A percentile compares a stretch with the other conserved stretches of the same genome.
These are phyloP conservation scores for Tuber umbilicatum DNA, from an alignment of 495 filamentous ascomycete species.

Conservation along the genomic window DNA sequence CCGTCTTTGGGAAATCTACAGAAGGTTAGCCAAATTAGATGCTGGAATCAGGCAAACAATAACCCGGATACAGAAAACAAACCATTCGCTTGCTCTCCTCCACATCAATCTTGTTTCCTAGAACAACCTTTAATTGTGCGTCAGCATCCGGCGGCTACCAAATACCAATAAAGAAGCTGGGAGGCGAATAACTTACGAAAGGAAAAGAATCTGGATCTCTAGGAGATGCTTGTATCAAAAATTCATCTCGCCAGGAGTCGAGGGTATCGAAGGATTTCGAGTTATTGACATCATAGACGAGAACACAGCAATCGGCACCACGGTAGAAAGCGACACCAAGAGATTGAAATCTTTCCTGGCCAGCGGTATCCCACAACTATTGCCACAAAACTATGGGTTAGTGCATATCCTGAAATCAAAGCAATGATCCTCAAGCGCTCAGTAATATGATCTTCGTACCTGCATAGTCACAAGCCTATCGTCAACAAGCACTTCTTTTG, in stretches of 20 bases:
- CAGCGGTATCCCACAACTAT: conserved; percentile 96
- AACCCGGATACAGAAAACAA: conserved; percentile 30
- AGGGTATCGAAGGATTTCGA: conserved; percentile 97
- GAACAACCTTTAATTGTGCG: conserved; percentile 58
- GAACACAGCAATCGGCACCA: conserved; percentile 95
- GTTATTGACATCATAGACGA: conserved; percentile 99
- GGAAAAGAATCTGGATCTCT: conserved; percentile 96
- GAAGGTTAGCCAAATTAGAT: conserved; percentile 12
- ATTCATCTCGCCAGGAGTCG: conserved; percentile 98
- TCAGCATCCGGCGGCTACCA: conserved; percentile 9
- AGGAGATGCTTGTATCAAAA: conserved; percentile 93
- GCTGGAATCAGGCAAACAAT: conserved; percentile 13
- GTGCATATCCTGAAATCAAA: conserved; percentile 10
- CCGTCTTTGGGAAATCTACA: conserved; percentile 80
- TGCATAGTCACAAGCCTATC: conserved; percentile 98
- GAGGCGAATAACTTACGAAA: conserved; percentile 60
- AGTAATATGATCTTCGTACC: conserved; percentile 50
- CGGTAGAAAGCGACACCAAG: conserved; percentile 97
- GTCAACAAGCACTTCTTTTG: conserved; percentile 95
- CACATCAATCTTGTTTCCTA: conserved; percentile 98
- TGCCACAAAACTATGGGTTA: conserved; percentile 8
- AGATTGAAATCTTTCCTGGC: conserved; percentile 96
- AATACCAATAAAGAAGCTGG: not conserved
- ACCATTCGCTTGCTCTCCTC: conserved; percentile 94
- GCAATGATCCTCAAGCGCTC: not conserved